These are phyloP conservation scores for Euphorbia celastroides DNA, from an alignment of 441 rosid genomes.

Conservation along the genomic window DNA sequence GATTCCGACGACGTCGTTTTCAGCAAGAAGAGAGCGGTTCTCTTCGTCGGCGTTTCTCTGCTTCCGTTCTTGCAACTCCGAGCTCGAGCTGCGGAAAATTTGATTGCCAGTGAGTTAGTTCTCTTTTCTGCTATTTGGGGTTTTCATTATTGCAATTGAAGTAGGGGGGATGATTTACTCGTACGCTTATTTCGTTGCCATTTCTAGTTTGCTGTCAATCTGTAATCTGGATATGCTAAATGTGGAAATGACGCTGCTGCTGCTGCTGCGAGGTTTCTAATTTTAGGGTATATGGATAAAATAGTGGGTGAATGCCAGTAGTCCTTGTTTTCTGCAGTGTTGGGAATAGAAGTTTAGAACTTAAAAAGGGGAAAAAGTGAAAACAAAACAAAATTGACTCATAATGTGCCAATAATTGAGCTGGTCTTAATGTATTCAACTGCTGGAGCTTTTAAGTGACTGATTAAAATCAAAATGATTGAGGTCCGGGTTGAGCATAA, in stretches of 20 bases:
- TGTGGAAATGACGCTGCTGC: not conserved
- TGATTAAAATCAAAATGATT: not conserved
- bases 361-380: not conserved
- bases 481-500: not conserved
- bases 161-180: too few species aligned
- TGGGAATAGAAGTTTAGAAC: not conserved
- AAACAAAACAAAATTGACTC: not conserved
- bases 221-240: not conserved
- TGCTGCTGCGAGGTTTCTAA: not conserved
- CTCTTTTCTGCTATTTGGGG: not conserved
- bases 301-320: not conserved
- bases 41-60: conserved; percentile 67
- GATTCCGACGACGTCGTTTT: conserved; percentile 30
- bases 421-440: not conserved
- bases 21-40: conserved; percentile 47
- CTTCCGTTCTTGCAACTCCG: conserved; percentile 64
- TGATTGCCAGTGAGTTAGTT: conserved; percentile 32
- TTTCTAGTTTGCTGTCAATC: conserved; percentile 4
- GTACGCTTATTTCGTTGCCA: not conserved
- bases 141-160: not conserved
- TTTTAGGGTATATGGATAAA: not conserved
- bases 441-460: not conserved
- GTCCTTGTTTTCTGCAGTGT: not conserved
- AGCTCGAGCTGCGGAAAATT: conserved; percentile 48
- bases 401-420: not conserved